Evolutionary conservation across 1,139 yeast species (phyloP).

Genomic region (Kluyveromyces marxianus): DNA sequence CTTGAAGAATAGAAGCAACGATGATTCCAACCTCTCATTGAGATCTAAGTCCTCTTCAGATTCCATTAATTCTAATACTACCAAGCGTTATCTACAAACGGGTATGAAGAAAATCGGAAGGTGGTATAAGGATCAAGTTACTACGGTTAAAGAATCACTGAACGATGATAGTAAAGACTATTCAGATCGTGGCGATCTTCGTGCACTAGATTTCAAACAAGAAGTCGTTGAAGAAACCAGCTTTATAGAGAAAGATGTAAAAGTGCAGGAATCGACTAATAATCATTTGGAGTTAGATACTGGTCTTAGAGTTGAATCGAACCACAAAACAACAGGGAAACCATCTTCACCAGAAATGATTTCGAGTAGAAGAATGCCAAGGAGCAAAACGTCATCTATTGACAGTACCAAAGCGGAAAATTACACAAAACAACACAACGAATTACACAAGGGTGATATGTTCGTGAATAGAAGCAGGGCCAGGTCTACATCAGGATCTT

Average conservation of each 20-base stretch:
- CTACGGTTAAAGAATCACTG: constrained; percentile 10
- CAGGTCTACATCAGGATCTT: constrained; percentile 12
- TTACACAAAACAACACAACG: constrained; percentile 1
- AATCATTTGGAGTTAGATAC: too few species aligned
- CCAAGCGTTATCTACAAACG: constrained; percentile 32
- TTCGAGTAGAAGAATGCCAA: constrained; percentile 26
- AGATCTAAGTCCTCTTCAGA: constrained; percentile 14
- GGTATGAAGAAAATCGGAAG: constrained; percentile 58
- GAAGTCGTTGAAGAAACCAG: background rate
- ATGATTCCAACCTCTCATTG: background rate
- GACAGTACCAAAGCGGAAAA: constrained; percentile 6
- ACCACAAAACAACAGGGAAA: background rate
- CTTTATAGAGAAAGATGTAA: background rate
- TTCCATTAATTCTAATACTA: constrained; percentile 19
- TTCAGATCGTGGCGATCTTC: background rate
- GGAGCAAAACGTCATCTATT: constrained; percentile 6
- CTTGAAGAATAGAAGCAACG: background rate
- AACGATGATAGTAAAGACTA: constrained; percentile 2
- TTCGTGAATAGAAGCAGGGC: constrained; percentile 23
- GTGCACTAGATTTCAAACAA: background rate
- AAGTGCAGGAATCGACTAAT: background rate
- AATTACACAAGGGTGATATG: constrained; percentile 25
- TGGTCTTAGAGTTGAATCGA: too few species aligned
- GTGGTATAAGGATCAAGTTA: constrained; percentile 55
- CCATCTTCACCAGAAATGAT: constrained; percentile 26